phyloP scores from a whole-genome alignment of 805 yeast genomes.

The Sugiyamaella boreocaroliniensis region DNA sequence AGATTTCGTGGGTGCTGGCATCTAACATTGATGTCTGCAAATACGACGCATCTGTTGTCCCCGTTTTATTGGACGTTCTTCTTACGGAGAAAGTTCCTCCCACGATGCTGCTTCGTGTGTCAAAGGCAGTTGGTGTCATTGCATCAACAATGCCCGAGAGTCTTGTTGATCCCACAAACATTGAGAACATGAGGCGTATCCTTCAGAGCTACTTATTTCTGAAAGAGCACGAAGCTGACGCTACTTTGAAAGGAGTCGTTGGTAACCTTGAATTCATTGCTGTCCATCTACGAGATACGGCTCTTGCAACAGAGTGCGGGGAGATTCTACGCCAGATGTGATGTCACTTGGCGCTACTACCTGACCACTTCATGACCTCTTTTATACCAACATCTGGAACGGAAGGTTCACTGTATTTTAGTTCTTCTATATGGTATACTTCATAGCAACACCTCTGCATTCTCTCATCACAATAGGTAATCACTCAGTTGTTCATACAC shows the following conservation, averaged over 20 bases:
- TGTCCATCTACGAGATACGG: neutral
- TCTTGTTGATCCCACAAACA: neutral
- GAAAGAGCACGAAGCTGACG: neutral
- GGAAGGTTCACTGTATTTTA: too few relatives aligned
- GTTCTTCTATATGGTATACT: too few relatives aligned
- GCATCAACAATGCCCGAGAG: neutral
- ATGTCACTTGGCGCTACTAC: too few relatives aligned
- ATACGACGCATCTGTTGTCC: neutral
- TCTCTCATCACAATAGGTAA: too few relatives aligned
- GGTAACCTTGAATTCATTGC: neutral
- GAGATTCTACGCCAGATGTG: neutral
- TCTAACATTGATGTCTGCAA: neutral
- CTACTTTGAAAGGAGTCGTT: neutral
- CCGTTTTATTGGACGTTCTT: neutral
- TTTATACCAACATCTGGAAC: too few relatives aligned
- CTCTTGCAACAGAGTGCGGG: neutral
- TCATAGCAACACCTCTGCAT: too few relatives aligned
- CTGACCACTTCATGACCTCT: too few relatives aligned
- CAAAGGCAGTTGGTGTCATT: neutral
- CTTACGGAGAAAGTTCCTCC: neutral
- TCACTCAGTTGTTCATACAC: too few relatives aligned
- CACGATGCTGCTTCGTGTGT: neutral
- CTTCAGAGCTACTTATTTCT: neutral
- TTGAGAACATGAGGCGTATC: neutral
- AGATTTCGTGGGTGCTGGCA: neutral